Base-by-base conservation (phyloP, 257 asterid species). In the Solanum appendiculatum region DNA sequence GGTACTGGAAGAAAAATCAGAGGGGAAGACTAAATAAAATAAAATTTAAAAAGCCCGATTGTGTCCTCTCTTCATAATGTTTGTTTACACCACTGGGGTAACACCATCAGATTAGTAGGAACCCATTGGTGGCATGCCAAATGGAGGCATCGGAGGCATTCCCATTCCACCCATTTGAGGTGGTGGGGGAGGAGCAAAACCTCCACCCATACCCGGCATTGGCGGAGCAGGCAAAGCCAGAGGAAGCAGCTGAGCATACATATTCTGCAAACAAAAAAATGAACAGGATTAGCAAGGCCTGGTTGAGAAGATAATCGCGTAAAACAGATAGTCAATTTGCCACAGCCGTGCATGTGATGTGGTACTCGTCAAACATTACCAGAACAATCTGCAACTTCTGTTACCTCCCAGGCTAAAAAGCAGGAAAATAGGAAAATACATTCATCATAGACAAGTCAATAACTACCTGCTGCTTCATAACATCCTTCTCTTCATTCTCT, bases 151-250 rank as follows among this genome's bases (percentile, higher is more conserved):
- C 8, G 98, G 97, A 29, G 98, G 98, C 98, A 96, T 96, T 69
- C 98, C 98, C 98, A 93, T 93, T 86, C 99, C 96, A 31, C 92
- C 93, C 97, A 94, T 92, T 40, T n/a, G 85, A 81, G 92, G 94
- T 60, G 93, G 94, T 78, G 90, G 98, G 9, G 94, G 95, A 44
- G 90, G 89, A 25, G 84, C 89, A 54, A 80, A 94, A 84, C 96
- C 97, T n/a, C 96, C 98, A 44, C 96, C 95, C 96, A 93, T 92
- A 83, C 98, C 98, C 1, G 98, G 94, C 98, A 94, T 93, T 70
- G 98, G 98, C 21, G 99, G 99, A 20, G 99, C 99, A n/a, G 99
- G 99, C 91, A 97, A 91, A 72, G 99, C 99, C 91, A 97, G 98
- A 89, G 99, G 99, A 84, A 97, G 92, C 91, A 96, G 90, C 92